These are phyloP conservation scores for Theobroma cacao DNA, from an alignment of 345 rosid species.

Conservation along the genomic window DNA sequence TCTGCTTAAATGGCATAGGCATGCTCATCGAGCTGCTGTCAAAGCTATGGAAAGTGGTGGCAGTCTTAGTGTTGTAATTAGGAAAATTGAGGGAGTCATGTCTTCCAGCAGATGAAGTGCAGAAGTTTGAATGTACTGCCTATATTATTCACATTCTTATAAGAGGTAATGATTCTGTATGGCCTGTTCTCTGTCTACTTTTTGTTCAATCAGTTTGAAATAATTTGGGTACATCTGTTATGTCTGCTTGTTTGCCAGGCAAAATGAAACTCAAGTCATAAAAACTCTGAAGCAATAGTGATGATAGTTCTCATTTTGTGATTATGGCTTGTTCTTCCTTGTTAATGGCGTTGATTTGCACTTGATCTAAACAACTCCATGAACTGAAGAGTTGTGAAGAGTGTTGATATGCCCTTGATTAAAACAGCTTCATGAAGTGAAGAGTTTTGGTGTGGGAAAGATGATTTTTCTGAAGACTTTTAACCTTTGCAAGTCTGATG, in stretches of 20 bases:
- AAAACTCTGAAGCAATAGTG: background rate
- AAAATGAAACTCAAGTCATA: background rate
- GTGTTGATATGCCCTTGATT: background rate
- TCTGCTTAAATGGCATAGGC: conserved; percentile 83
- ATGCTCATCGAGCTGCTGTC: conserved; percentile 74
- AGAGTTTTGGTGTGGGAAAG: background rate
- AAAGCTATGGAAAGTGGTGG: conserved; percentile 80
- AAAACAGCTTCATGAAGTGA: background rate
- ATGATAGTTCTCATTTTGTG: background rate
- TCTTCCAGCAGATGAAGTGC: conserved; percentile 32
- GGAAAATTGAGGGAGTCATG: conserved; percentile 81
- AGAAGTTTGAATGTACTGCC: background rate
- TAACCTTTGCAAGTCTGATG: too few species aligned
- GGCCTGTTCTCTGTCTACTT: background rate
- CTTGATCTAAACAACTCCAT: background rate
- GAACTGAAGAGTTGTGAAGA: background rate
- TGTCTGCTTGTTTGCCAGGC: background rate
- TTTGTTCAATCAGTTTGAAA: background rate
- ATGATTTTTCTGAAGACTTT: too few species aligned
- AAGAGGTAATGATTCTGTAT: background rate
- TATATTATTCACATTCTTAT: background rate
- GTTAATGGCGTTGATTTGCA: background rate
- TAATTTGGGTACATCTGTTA: background rate
- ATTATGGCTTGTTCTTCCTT: background rate
- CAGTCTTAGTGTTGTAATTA: conserved; percentile 70